Base-by-base conservation (phyloP, 176 grass and related monocot genomes). In the Musa troglodytarum region DNA sequence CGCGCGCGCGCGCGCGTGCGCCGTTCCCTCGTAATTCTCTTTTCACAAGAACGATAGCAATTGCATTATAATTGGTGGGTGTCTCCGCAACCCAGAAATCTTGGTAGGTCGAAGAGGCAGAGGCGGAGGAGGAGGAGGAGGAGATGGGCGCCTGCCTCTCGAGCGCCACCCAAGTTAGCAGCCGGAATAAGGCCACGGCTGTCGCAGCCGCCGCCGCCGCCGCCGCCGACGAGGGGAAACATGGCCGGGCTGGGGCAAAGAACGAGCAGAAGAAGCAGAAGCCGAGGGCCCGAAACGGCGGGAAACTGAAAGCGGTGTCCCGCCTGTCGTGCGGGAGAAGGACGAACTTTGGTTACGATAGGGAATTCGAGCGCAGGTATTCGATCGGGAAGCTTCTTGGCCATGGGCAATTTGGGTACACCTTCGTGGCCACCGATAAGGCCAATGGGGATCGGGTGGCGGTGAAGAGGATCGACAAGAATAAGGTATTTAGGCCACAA, bases 401-500 rank as follows among this genome's bases (percentile, higher is more conserved):
- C 10, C 87, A 92, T 73, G 89, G 89, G 11, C 89, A 96, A 81
- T 92, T 92, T 54, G 89, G 92, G 8, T 92, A 92, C 81, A 92
- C 92, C 71, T 92, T 78, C 68, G 81, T 86, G 59, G 87, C 92
- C 85, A 85, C 84, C 54, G 87, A 96, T 81, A 83, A 90, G 69
- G 28, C 51, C 69, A 88, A 79, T 74, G 73, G 78, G 22, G 77
- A 96, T 54, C 81, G 81, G 51, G 87, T 92, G 55, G 92, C 92
- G 14, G 89, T 96, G 80, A 96, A 96, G 76, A 81, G 92, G 79
- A 96, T 96, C 81, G 87, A 96, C 57, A 96, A 92, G 72, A 96
- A 86, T 69, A 96, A 96, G 89, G 92, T 89, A 74, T 72, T 66
- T 77, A 8, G 49, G 11, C 19, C 19, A 52, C 53, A 1, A 49